Evolutionary conservation across 371 early-diverging fungal genomes (phyloP).

Genomic region (Mortierella sp.): DNA sequence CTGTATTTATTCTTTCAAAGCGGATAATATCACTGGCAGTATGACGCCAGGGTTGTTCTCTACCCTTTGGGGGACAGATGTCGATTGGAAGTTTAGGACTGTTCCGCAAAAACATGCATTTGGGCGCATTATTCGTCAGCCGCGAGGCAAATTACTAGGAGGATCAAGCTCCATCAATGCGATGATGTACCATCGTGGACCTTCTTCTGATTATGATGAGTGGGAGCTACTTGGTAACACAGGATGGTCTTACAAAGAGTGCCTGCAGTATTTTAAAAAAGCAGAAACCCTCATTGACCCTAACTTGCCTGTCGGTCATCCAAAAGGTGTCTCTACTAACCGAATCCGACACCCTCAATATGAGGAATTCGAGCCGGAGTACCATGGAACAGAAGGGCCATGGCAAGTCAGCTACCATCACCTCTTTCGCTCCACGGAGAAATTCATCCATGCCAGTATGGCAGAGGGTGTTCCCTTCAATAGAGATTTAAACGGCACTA

Average conservation of each 20-base stretch:
- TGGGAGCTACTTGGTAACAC: constrained; percentile 46
- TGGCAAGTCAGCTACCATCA: constrained; percentile 51
- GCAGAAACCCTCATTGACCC: constrained; percentile 44
- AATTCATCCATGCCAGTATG: constrained; percentile 31
- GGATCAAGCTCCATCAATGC: constrained; percentile 47
- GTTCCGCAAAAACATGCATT: constrained; percentile 38
- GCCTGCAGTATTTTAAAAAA: constrained; percentile 50
- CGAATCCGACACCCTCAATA: constrained; percentile 30
- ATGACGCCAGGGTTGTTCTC: constrained; percentile 17
- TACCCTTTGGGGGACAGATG: constrained; percentile 15
- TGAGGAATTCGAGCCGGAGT: constrained; percentile 42
- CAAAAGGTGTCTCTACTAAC: constrained; percentile 31
- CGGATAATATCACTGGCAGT: constrained; percentile 36
- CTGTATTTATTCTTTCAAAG: constrained; percentile 8
- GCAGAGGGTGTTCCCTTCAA: constrained; percentile 45
- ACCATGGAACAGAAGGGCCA: constrained; percentile 39
- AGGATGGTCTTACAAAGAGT: constrained; percentile 51
- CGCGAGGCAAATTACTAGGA: constrained; percentile 46
- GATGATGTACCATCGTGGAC: constrained; percentile 56
- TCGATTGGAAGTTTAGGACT: constrained; percentile 35
- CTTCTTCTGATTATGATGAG: constrained; percentile 48
- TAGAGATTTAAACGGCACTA: constrained; percentile 47
- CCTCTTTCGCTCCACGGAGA: constrained; percentile 16
- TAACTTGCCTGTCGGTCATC: constrained; percentile 34
- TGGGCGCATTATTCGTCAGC: constrained; percentile 43